These are phyloP conservation scores for Heterobasidion occidentale DNA, from an alignment of 1,284 basidiomycete genomes.

Conservation along the genomic window DNA sequence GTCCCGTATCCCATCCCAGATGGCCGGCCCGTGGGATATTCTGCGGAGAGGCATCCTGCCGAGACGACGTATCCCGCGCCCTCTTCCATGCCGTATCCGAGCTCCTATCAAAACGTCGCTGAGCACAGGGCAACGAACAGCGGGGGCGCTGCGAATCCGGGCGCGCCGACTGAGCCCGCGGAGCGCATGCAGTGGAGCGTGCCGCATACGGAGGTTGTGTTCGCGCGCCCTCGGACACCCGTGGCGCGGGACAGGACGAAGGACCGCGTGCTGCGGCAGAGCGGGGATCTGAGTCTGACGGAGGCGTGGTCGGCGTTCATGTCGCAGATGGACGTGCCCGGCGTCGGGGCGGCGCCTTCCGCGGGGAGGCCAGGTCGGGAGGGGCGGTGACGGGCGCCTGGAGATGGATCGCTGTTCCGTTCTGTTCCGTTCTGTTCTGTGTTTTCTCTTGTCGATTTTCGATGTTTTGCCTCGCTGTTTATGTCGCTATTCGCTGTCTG, in stretches of 20 bases:
- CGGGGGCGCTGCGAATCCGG: background rate
- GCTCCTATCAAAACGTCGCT: background rate
- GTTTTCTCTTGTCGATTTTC: too few relatives aligned
- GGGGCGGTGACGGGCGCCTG: too few relatives aligned
- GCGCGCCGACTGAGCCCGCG: background rate
- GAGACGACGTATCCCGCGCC: background rate
- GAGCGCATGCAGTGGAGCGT: slow-evolving; percentile 4
- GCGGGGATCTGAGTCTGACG: slow-evolving; percentile 16
- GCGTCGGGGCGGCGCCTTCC: background rate
- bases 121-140: background rate
- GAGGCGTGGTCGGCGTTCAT: slow-evolving; percentile 27
- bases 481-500: too few relatives aligned
- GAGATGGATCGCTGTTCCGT: too few relatives aligned
- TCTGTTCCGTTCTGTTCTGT: too few relatives aligned
- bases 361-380: too few relatives aligned
- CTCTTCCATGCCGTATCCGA: background rate
- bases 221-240: slow-evolving; percentile 12
- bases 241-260: background rate
- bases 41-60: background rate
- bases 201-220: slow-evolving; percentile 7
- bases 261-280: slow-evolving; percentile 10
- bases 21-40: background rate
- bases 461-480: too few relatives aligned
- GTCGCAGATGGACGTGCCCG: slow-evolving; percentile 19
- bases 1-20: background rate